phyloP scores from a whole-genome alignment of 176 grass and related monocot species.

The Oryza brachyantha region DNA sequence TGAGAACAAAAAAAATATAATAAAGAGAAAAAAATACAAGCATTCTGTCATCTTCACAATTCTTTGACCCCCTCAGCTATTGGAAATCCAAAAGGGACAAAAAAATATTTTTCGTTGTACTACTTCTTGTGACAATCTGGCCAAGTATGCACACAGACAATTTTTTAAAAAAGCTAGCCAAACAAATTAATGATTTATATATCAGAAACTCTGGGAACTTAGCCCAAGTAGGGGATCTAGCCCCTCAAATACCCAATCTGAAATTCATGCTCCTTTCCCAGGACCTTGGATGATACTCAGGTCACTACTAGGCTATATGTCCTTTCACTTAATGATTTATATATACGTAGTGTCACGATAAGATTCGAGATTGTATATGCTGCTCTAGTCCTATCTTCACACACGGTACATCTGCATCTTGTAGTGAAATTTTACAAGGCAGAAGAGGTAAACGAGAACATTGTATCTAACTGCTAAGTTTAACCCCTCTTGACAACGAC shows the following conservation, averaged over 20 bases:
- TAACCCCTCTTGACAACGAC: neutral
- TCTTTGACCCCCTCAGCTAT: slow-evolving; percentile 1
- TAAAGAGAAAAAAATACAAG: neutral
- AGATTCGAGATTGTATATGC: neutral
- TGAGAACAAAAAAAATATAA: neutral
- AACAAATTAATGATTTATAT: neutral
- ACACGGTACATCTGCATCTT: neutral
- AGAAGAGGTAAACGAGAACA: neutral
- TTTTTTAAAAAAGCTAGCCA: neutral
- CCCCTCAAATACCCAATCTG: too few species aligned
- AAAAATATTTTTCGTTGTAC: neutral
- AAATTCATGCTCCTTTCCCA: too few species aligned
- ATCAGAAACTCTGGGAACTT: too few species aligned
- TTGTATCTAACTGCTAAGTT: slow-evolving; percentile 2
- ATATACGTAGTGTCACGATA: neutral
- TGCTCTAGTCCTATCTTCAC: neutral
- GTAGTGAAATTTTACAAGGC: neutral
- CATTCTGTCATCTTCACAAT: slow-evolving; percentile 4
- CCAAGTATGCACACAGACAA: neutral
- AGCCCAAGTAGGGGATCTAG: too few species aligned
- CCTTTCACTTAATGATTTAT: too few species aligned
- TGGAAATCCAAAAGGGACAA: slow-evolving; percentile 6
- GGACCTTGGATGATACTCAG: too few species aligned
- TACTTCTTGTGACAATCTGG: neutral
- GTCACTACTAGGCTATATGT: too few species aligned